A percentile compares a stretch with the other conserved stretches of the same genome.
Evolutionary conservation across 306 rosid species (phyloP).

Genomic region (Hippophae rhamnoides): DNA sequence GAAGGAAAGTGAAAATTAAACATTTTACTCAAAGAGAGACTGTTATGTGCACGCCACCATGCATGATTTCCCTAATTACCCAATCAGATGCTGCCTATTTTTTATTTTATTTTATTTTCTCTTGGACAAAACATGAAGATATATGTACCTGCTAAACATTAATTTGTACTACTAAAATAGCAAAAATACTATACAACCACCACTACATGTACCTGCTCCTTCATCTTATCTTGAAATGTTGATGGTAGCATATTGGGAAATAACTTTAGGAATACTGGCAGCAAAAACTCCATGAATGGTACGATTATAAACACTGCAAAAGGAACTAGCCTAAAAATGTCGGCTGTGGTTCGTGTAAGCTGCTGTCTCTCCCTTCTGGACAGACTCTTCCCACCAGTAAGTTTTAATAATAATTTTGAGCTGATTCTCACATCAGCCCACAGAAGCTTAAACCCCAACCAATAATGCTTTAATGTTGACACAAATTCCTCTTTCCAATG

Average conservation of each 20-base stretch:
- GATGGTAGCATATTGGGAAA: slow-evolving; percentile 98
- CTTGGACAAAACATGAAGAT: no score
- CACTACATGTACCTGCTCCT: slow-evolving; percentile 57
- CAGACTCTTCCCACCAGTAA: slow-evolving; percentile 84
- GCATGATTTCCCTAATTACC: background rate
- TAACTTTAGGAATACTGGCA: slow-evolving; percentile 73
- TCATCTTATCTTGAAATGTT: slow-evolving; percentile 90
- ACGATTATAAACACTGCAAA: slow-evolving; percentile 77
- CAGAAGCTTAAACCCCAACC: slow-evolving; percentile 82
- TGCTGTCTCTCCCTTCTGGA: slow-evolving; percentile 92
- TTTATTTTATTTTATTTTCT: no score
- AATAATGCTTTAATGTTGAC: slow-evolving; percentile 77
- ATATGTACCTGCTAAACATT: no score
- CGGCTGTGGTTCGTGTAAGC: slow-evolving; percentile 82
- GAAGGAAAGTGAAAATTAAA: slow-evolving; percentile 15
- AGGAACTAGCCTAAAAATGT: slow-evolving; percentile 89
- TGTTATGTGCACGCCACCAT: background rate
- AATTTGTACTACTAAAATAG: no score
- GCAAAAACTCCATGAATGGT: slow-evolving; percentile 85
- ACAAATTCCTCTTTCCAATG: slow-evolving; percentile 73
- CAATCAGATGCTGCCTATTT: no score
- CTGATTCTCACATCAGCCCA: slow-evolving; percentile 81
- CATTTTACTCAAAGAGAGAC: slow-evolving; percentile 1
- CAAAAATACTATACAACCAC: background rate
- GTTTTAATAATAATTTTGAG: slow-evolving; percentile 71